phyloP scores from a whole-genome alignment of 2,329 filamentous ascomycete genomes.

The Lachnellula occidentalis region DNA sequence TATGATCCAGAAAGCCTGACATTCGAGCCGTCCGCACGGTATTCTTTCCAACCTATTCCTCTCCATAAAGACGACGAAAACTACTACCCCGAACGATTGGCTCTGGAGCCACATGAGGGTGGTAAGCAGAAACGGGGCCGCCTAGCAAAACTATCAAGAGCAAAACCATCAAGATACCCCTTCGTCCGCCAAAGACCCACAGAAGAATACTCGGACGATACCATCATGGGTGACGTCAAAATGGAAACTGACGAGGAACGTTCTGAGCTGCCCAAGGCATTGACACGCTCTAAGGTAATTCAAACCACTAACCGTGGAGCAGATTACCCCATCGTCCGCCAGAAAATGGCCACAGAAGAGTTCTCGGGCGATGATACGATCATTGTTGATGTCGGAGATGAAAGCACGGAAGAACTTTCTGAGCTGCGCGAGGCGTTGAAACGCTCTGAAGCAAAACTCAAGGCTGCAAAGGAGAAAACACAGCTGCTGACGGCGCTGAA shows the following conservation, averaged over 20 bases:
- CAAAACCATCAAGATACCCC: too few species aligned
- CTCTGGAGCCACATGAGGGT: background rate
- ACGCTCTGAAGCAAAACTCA: background rate
- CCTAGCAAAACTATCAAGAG: too few species aligned
- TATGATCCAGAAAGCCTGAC: background rate
- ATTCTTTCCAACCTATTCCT: background rate
- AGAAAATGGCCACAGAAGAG: background rate
- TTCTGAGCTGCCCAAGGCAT: too few species aligned
- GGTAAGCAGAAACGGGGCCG: background rate
- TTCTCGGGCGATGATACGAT: background rate
- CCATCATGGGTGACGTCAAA: too few species aligned
- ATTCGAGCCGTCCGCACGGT: background rate
- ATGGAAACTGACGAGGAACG: too few species aligned
- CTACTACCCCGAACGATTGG: background rate
- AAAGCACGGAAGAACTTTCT: background rate
- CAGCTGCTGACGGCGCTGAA: background rate
- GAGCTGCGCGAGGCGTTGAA: background rate
- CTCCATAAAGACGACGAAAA: background rate
- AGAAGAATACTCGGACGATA: too few species aligned
- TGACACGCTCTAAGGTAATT: too few species aligned
- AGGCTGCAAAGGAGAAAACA: background rate
- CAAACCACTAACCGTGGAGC: too few species aligned
- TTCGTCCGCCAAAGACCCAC: background rate
- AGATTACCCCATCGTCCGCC: too few species aligned
- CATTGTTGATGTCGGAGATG: background rate